phyloP scores from a whole-genome alignment of 805 yeast genomes.

The Candida caryicola region DNA sequence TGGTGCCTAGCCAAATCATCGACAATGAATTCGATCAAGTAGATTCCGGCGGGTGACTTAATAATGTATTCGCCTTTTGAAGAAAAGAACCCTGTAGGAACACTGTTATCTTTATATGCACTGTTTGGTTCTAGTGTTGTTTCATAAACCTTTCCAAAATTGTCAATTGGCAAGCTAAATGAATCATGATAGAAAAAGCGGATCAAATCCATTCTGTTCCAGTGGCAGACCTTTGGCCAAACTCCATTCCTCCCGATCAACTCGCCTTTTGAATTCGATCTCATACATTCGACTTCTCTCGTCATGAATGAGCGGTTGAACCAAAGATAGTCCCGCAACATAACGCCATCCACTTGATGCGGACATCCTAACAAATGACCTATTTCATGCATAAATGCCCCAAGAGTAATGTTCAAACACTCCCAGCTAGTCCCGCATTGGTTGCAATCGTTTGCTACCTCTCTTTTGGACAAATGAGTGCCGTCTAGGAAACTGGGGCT shows the following conservation, averaged over 20 bases:
- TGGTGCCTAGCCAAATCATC: constrained; percentile 56
- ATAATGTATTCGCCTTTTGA: constrained; percentile 31
- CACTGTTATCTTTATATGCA: constrained; percentile 12
- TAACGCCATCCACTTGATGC: constrained; percentile 85
- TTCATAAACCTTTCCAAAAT: constrained; percentile 36
- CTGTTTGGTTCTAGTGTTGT: constrained; percentile 24
- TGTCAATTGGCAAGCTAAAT: constrained; percentile 68
- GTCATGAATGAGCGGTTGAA: constrained; percentile 82
- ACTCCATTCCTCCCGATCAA: constrained; percentile 39
- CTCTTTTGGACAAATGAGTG: constrained; percentile 56
- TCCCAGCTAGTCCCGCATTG: constrained; percentile 91
- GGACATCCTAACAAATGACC: constrained; percentile 92
- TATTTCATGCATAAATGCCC: constrained; percentile 94
- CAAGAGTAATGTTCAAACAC: constrained; percentile 77
- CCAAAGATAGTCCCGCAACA: constrained; percentile 81
- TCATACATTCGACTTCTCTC: constrained; percentile 54
- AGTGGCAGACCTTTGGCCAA: constrained; percentile 67
- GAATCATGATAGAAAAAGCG: constrained; percentile 81
- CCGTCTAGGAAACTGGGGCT: constrained; percentile 67
- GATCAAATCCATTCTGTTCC: constrained; percentile 80
- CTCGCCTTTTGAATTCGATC: constrained; percentile 51
- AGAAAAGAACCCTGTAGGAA: constrained; percentile 23
- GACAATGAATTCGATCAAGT: constrained; percentile 65
- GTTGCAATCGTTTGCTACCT: constrained; percentile 88
- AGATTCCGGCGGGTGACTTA: constrained; percentile 64